These are phyloP conservation scores for Globisporangium ultimum DNA, from an alignment of 352 stramenopile species.

Conservation along the genomic window DNA sequence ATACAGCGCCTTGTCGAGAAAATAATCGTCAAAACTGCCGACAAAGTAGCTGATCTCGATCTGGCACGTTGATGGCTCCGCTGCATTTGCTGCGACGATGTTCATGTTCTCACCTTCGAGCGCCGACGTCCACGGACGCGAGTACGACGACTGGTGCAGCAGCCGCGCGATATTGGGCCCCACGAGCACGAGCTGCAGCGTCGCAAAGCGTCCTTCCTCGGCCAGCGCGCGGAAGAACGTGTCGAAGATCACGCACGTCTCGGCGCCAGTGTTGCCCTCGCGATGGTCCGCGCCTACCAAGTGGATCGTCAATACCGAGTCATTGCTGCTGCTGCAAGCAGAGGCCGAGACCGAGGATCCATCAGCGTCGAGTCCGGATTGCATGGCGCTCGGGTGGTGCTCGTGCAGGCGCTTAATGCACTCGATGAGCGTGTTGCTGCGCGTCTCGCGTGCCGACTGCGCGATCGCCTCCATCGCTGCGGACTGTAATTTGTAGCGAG, in stretches of 20 bases:
- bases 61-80: conserved; percentile 18
- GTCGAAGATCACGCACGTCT: conserved; percentile 62
- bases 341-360: background rate
- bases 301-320: conserved; percentile 44
- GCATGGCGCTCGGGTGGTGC: conserved; percentile 5
- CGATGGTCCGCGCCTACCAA: conserved; percentile 74
- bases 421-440: conserved; percentile 30
- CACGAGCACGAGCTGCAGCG: conserved; percentile 62
- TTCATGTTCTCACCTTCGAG: background rate
- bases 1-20: conserved; percentile 40
- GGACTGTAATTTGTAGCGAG: no score
- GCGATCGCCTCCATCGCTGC: conserved; percentile 1
- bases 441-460: conserved; percentile 11
- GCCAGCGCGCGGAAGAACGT: conserved; percentile 41
- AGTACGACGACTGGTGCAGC: conserved; percentile 36
- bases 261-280: conserved; percentile 53
- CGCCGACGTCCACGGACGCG: conserved; percentile 15
- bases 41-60: conserved; percentile 70
- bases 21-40: conserved; percentile 61
- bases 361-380: background rate
- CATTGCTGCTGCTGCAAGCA: background rate
- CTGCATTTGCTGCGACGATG: background rate
- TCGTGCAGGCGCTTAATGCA: conserved; percentile 27
- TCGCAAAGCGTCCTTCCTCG: conserved; percentile 23
- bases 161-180: conserved; percentile 65